Conservation (phyloP, 805 yeast species). For the Dipodascus albidus region DNA sequence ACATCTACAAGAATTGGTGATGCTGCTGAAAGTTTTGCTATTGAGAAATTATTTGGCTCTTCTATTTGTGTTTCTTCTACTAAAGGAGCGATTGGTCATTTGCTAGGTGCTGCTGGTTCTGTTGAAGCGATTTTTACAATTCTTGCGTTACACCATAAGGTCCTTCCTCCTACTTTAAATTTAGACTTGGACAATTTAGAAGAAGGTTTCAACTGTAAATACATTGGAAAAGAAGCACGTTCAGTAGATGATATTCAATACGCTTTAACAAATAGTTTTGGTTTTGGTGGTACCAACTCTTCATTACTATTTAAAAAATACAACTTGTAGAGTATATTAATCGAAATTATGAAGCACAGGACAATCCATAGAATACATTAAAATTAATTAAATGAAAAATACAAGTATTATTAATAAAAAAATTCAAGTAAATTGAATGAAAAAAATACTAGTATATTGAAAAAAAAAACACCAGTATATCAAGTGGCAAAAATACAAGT, state of each 20-base stretch:
- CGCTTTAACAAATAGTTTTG: conserved; percentile 85
- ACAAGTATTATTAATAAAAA: too few relatives aligned
- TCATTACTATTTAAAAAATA: conserved; percentile 33
- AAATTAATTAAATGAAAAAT: too few relatives aligned
- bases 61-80: conserved; percentile 52
- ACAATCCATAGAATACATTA: too few relatives aligned
- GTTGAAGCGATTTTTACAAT: conserved; percentile 80
- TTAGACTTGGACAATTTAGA: conserved; percentile 42
- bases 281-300: conserved; percentile 95
- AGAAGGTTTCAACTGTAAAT: conserved; percentile 39
- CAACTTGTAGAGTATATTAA: too few relatives aligned
- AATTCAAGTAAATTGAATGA: too few relatives aligned
- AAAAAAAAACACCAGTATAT: too few relatives aligned
- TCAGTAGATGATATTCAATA: conserved; percentile 31
- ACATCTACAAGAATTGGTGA: conserved; percentile 90
- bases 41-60: conserved; percentile 27
- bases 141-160: conserved; percentile 43
- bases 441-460: too few relatives aligned
- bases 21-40: conserved; percentile 72
- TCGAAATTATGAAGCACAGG: too few relatives aligned
- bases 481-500: too few relatives aligned
- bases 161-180: conserved; percentile 75
- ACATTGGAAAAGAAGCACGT: conserved; percentile 41
- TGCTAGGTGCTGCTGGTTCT: conserved; percentile 93
- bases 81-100: conserved; percentile 88